Base-by-base conservation (phyloP, 768 basidiomycete species). In the Phanerochaete carnosa region DNA sequence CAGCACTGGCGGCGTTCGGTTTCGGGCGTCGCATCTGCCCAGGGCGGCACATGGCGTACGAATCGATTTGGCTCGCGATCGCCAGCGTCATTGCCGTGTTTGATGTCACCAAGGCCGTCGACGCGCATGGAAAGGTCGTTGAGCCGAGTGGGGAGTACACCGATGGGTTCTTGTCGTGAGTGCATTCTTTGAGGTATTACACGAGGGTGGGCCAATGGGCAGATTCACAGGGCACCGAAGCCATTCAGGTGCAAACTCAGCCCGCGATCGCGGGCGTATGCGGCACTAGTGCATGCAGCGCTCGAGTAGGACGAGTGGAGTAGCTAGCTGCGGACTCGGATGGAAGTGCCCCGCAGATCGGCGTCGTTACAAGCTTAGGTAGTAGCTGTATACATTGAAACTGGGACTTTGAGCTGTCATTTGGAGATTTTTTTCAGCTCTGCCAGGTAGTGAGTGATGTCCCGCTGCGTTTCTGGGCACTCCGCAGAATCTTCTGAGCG, bases 21-120 rank as follows among this genome's bases (percentile, higher is more conserved):
- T 65, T 60, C 55, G 64, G 64, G 6, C 45, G 64, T 1, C 45
- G 64, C 25, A 61, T 66, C 7, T 72, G 71, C 53, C 64, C 71
- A 8, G 71, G 71, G 3, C 58, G 64, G 23, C 55, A 62, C 45
- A 32, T 72, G 22, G 70, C 70, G n/a, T 60, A 64, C 29, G 62
- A 64, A 33, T 60, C 63, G 8, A 43, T 72, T 6, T 72, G 63
- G 64, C 60, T 68, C n/a, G 61, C 63, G 13, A 62, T 67, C 47
- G 66, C 65, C 1, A 64, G 54, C 30, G 54, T 68, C 12, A 60
- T 72, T 11, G 57, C 66, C 3, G 45, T 62, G 6, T 72, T 69
- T 64, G 52, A 63, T n/a, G 53, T 66, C 47, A 4, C 28, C 26
- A 51, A 49, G 12, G 55, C 55, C 3, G 32, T 19, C 23, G 62